Percentiles rank a stretch among this genome's conserved stretches.
Evolutionary conservation across 768 basidiomycete genomes (phyloP).

Genomic region (Tulasnella sp.): DNA sequence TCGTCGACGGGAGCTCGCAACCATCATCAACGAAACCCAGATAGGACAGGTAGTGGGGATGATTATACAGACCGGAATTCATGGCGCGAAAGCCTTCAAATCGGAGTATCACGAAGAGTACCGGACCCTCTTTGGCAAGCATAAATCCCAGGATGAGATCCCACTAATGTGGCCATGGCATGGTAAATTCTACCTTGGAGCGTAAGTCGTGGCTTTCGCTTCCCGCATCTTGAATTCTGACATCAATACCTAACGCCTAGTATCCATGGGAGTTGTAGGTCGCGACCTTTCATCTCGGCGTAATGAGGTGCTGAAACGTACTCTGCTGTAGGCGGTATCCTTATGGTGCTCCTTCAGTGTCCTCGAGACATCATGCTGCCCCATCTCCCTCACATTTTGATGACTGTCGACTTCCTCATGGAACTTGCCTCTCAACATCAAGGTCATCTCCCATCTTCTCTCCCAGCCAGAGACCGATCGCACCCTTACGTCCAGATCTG

Average conservation of each 20-base stretch:
- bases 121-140: not conserved
- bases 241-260: not conserved
- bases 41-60: not conserved
- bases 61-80: not conserved
- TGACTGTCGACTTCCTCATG: not conserved
- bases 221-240: not conserved
- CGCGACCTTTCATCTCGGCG: not conserved
- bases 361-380: constrained; percentile 5
- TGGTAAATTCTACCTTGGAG: constrained; percentile 13
- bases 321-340: not conserved
- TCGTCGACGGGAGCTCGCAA: not conserved
- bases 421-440: not conserved
- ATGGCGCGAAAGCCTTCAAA: not conserved
- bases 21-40: not conserved
- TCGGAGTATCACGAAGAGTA: not conserved
- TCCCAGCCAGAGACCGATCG: constrained; percentile 11
- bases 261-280: constrained; percentile 12
- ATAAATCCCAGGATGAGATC: not conserved
- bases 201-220: not conserved
- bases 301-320: too few relatives aligned
- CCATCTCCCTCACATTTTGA: not conserved
- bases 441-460: constrained; percentile 17
- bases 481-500: constrained; percentile 17
- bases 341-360: constrained; percentile 15
- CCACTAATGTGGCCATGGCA: constrained; percentile 13